Evolutionary conservation across 768 basidiomycete species (phyloP), one percentile per base, ranked within the genome.

Genomic region (Phaeotremella skinneri): DNA sequence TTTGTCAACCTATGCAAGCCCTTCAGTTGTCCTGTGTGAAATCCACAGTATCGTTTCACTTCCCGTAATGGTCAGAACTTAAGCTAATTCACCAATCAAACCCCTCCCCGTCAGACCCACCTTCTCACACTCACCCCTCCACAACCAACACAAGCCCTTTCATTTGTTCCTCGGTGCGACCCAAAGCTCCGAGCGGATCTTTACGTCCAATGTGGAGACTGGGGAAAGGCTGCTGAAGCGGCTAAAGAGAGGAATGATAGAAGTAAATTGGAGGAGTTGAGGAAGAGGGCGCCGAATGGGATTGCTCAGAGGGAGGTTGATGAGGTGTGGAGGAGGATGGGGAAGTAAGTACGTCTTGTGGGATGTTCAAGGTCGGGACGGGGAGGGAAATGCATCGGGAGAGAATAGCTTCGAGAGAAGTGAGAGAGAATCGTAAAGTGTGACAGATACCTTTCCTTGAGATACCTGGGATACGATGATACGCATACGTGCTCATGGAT

Each of bases 181-280:
- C 81, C 85, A 0, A 86, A 85, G 25, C 86, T 85, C 65, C 82
- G 91, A 23, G 84, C 87, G 2, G 92, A 97, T 58, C 78, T 99
- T 41, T 99, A 90, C 69, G 87, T 92, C 23, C 82, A 85, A 61
- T 96, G 91, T 68, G 88, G 88, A 2, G 94, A 96, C 56, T 96
- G 91, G 91, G 83, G 85, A 37, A 80, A 84, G 73, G 93, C 92
- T 0, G 93, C 87, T 1, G 85, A 83, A 70, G 89, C 91, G 47
- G 94, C 90, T 76, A 94, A 91, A 76, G 90, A 93, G 51, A 81
- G 89, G 26, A 85, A 86, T 0, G 91, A 99, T 74, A 88, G 87
- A 76, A 84, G 82, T 5, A 87, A 85, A 64, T 76, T 98, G 30
- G 87, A 89, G 94, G 82, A 89, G 62, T 75, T 93, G 63, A 82